Percentiles rank a stretch among this genome's conserved stretches.
Conservation (phyloP, 139 green algal species). For the Pleodorina starrii region DNA sequence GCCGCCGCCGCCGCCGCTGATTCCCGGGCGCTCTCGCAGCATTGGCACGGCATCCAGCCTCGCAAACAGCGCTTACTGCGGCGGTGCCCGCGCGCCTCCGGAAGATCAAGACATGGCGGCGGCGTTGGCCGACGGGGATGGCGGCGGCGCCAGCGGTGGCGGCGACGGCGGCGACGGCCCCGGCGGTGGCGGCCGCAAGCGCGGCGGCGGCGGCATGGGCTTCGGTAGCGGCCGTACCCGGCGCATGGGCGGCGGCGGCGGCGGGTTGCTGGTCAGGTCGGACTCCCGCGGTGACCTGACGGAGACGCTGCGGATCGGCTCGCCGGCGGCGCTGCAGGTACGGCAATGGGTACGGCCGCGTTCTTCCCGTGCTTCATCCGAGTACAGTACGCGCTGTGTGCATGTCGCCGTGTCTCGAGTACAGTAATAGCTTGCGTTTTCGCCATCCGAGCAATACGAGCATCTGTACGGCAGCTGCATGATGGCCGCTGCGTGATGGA, state of each 20-base stretch:
- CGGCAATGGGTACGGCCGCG: background rate
- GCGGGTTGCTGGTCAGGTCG: background rate
- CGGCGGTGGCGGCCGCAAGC: background rate
- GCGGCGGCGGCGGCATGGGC: constrained; percentile 37
- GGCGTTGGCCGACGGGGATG: background rate
- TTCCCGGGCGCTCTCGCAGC: constrained; percentile 19
- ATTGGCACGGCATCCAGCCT: background rate
- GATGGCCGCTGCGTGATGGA: no score
- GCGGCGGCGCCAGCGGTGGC: background rate
- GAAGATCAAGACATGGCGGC: constrained; percentile 44
- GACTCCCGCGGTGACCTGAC: constrained; percentile 35
- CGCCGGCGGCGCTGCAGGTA: constrained; percentile 41
- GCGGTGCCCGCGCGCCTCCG: background rate
- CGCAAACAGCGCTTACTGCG: background rate
- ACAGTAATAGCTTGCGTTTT: no score
- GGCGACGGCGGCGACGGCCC: background rate
- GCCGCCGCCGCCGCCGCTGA: constrained; percentile 6
- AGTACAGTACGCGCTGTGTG: no score
- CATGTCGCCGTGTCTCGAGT: no score
- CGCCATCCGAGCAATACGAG: no score
- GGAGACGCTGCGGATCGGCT: constrained; percentile 33
- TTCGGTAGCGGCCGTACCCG: constrained; percentile 36
- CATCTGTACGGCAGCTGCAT: background rate
- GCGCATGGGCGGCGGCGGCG: constrained; percentile 17
- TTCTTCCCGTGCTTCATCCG: no score